Evolutionary conservation across 192 early-diverging fungal species (phyloP).

Genomic region (Backusella westeae): DNA sequence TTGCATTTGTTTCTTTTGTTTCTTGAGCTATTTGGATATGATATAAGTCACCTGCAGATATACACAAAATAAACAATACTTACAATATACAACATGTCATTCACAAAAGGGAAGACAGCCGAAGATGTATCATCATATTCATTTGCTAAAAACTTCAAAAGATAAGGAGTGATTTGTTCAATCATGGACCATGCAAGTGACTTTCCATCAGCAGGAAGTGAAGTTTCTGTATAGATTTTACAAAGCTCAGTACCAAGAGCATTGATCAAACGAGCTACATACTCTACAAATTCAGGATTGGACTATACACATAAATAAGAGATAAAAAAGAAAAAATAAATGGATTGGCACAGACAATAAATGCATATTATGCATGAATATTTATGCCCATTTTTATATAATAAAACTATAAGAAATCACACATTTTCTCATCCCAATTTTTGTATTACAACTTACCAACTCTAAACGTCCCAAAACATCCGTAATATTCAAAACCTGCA

Average conservation of each 20-base stretch:
- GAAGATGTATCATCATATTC: conserved; percentile 83
- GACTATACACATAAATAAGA: conserved; percentile 15
- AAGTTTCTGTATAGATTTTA: conserved; percentile 55
- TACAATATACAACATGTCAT: conserved; percentile 64
- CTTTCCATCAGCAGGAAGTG: conserved; percentile 30
- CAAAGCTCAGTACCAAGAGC: conserved; percentile 72
- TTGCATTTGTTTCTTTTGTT: conserved; percentile 49
- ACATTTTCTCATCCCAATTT: no score
- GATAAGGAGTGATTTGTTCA: conserved; percentile 71
- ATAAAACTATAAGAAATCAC: background rate
- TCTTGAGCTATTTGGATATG: conserved; percentile 42
- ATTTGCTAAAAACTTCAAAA: conserved; percentile 77
- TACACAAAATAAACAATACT: conserved; percentile 37
- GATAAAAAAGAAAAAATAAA: conserved; percentile 7
- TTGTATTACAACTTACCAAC: conserved; percentile 31
- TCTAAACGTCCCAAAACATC: conserved; percentile 44
- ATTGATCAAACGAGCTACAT: conserved; percentile 71
- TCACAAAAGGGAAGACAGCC: conserved; percentile 75
- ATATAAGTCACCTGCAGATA: conserved; percentile 16
- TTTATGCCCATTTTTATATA: background rate
- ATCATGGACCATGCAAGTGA: conserved; percentile 62
- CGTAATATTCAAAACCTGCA: conserved; percentile 70
- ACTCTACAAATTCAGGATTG: conserved; percentile 68
- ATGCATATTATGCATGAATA: background rate
- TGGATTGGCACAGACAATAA: background rate